Percentiles rank a stretch among this genome's conserved stretches.
Conservation (phyloP, 805 yeast species). For the Nakazawaea peltata region DNA sequence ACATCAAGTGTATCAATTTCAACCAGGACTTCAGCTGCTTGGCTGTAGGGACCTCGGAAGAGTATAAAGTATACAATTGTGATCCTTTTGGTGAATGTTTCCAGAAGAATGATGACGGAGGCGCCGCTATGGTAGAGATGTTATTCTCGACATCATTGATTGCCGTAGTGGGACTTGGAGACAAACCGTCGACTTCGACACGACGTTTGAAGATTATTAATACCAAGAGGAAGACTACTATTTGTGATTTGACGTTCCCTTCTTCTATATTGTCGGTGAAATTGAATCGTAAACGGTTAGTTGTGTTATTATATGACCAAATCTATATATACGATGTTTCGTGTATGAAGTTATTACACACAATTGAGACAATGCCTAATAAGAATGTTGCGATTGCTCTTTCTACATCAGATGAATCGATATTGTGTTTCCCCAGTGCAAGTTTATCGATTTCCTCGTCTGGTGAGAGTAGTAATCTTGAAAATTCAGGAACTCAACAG, state of each 20-base stretch:
- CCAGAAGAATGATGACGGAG: slow-evolving; percentile 35
- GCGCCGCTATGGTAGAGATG: slow-evolving; percentile 78
- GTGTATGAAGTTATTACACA: slow-evolving; percentile 75
- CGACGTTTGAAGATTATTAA: slow-evolving; percentile 76
- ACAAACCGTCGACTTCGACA: slow-evolving; percentile 63
- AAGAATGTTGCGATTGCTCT: slow-evolving; percentile 19
- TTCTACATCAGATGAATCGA: slow-evolving; percentile 36
- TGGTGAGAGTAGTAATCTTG: background rate
- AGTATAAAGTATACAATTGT: slow-evolving; percentile 76
- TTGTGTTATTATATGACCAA: slow-evolving; percentile 74
- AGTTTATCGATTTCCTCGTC: slow-evolving; percentile 12
- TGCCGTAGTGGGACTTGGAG: slow-evolving; percentile 76
- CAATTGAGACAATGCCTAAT: slow-evolving; percentile 50
- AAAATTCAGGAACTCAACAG: background rate
- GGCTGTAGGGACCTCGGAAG: slow-evolving; percentile 59
- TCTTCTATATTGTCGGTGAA: slow-evolving; percentile 62
- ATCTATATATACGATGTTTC: slow-evolving; percentile 84
- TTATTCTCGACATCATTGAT: slow-evolving; percentile 80
- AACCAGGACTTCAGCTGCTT: slow-evolving; percentile 87
- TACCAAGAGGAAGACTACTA: slow-evolving; percentile 64
- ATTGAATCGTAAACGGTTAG: slow-evolving; percentile 74
- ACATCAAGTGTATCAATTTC: slow-evolving; percentile 63
- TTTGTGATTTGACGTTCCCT: slow-evolving; percentile 87
- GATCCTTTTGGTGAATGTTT: slow-evolving; percentile 79
- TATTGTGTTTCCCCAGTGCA: slow-evolving; percentile 49